These are phyloP conservation scores for Chlorella sorokiniana DNA, from an alignment of 139 green algal genomes.

Conservation along the genomic window DNA sequence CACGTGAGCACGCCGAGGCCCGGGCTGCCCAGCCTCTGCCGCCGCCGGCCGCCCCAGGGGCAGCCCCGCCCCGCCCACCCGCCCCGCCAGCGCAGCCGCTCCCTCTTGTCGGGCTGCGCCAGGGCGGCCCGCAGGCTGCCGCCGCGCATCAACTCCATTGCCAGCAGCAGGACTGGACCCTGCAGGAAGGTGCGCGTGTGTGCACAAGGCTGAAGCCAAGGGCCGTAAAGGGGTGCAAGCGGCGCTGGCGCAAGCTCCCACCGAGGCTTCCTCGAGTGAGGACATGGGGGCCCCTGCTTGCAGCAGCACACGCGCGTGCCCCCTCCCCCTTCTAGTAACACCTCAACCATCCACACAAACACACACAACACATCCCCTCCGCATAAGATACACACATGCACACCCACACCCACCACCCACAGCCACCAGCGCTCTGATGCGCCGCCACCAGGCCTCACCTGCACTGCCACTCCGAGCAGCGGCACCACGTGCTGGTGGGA, in stretches of 20 bases:
- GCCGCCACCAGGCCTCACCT: background rate
- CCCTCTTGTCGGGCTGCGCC: background rate
- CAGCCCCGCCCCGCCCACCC: background rate
- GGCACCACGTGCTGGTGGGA: slow-evolving; percentile 1
- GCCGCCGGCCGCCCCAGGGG: background rate
- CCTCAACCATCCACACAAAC: too few species aligned
- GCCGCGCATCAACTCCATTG: background rate
- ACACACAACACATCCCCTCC: too few species aligned
- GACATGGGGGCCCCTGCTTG: too few species aligned
- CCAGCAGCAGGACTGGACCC: background rate
- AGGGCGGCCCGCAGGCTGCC: background rate
- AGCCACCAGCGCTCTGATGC: too few species aligned
- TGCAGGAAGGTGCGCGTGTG: background rate
- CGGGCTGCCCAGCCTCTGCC: too few species aligned
- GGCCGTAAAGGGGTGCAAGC: too few species aligned
- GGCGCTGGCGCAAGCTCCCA: too few species aligned
- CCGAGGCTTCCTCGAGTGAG: too few species aligned
- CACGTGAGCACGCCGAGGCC: too few species aligned
- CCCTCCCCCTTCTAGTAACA: too few species aligned
- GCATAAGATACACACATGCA: too few species aligned
- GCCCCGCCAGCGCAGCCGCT: background rate
- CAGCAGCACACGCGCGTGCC: too few species aligned
- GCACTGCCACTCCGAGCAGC: background rate
- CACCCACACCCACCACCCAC: background rate
- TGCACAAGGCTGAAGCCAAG: background rate